Percentiles rank a stretch among this genome's conserved stretches.
Evolutionary conservation across 2,329 filamentous ascomycete genomes (phyloP).

Genomic region (Venturiaceae sp.): DNA sequence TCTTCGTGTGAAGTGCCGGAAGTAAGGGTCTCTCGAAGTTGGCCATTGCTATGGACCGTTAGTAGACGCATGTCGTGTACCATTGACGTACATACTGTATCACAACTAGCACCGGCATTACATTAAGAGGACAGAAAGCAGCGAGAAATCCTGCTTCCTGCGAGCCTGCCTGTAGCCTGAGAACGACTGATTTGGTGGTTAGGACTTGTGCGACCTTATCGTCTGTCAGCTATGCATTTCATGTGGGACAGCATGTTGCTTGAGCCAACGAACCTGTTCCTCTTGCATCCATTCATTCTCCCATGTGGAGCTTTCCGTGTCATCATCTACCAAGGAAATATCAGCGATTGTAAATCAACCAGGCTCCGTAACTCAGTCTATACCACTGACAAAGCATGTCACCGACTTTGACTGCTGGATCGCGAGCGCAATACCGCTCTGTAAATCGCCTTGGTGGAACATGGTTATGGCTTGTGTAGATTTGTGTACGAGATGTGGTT

Average conservation of each 20-base stretch:
- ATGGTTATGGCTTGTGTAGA: conserved; percentile 34
- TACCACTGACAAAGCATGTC: conserved; percentile 75
- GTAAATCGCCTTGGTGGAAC: conserved; percentile 74
- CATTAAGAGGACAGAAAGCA: conserved; percentile 72
- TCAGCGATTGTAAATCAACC: not conserved
- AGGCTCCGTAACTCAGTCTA: conserved; percentile 12
- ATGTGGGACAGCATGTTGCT: not conserved
- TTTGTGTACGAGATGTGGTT: not conserved
- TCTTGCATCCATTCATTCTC: conserved; percentile 55
- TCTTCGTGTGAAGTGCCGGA: conserved; percentile 55
- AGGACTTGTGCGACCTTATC: conserved; percentile 39
- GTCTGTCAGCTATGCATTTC: not conserved
- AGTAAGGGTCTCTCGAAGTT: conserved; percentile 67
- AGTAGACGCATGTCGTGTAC: conserved; percentile 6
- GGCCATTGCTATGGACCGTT: conserved; percentile 48
- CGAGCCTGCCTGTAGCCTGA: conserved; percentile 63
- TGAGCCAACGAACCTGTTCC: conserved; percentile 9
- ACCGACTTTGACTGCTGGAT: conserved; percentile 69
- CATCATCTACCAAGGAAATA: conserved; percentile 46
- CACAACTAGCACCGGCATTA: conserved; percentile 68
- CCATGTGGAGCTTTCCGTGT: conserved; percentile 61
- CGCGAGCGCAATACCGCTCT: conserved; percentile 70
- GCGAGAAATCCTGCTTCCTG: conserved; percentile 73
- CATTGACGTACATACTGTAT: conserved; percentile 50
- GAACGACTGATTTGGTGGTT: conserved; percentile 52